These are phyloP conservation scores for Eucalyptus decipiens DNA, from an alignment of 345 rosid genomes.

Conservation along the genomic window DNA sequence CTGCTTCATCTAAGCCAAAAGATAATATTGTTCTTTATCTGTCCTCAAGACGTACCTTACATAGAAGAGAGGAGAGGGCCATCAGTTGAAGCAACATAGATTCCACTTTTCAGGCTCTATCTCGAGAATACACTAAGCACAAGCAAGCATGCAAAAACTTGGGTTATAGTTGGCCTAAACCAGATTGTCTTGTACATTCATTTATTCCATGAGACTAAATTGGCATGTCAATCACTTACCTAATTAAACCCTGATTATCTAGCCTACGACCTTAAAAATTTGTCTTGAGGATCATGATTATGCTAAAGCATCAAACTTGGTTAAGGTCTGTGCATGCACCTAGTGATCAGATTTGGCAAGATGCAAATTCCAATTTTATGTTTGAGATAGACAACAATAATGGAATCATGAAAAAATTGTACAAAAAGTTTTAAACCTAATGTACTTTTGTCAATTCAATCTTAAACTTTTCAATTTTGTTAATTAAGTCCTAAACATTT, in stretches of 20 bases:
- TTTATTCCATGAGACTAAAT: background rate
- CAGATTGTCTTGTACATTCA: background rate
- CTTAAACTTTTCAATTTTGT: too few relatives aligned
- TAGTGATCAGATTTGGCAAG: background rate
- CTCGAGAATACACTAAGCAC: background rate
- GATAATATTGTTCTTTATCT: background rate
- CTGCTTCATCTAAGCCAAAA: background rate
- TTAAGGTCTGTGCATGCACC: background rate
- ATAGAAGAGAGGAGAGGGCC: background rate
- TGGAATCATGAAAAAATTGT: background rate
- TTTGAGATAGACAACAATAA: background rate
- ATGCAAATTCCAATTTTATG: background rate
- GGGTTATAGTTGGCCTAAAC: background rate
- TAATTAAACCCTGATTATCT: background rate
- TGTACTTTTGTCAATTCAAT: fast-evolving
- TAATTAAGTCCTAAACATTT: background rate
- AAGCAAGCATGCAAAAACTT: background rate
- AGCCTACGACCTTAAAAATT: background rate
- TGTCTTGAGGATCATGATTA: background rate
- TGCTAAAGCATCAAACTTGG: background rate
- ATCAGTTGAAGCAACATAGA: background rate
- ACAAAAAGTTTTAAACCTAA: background rate
- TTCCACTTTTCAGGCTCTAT: background rate
- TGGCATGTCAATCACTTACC: background rate
- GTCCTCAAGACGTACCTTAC: background rate